Evolutionary conservation across 2,329 filamentous ascomycete species (phyloP).

Genomic region (Neocatenulostroma microsporum): DNA sequence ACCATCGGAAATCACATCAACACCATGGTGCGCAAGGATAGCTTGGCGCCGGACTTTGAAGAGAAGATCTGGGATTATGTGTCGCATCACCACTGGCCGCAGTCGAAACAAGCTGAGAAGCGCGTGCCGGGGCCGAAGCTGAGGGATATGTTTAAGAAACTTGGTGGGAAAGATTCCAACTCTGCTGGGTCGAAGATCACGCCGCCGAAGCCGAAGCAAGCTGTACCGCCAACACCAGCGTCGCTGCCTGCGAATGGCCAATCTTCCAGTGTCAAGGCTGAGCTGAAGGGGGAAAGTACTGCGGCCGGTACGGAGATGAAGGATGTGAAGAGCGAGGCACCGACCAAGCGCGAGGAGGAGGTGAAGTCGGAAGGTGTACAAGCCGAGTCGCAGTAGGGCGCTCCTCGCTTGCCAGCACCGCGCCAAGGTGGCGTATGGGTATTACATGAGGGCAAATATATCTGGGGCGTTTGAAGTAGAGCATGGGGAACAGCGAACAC

Average conservation of each 20-base stretch:
- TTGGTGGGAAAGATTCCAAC: constrained; percentile 24
- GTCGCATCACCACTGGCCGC: constrained; percentile 30
- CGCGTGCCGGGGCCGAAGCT: constrained; percentile 30
- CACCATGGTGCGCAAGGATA: constrained; percentile 30
- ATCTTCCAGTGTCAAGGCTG: not conserved
- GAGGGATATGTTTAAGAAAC: constrained; percentile 31
- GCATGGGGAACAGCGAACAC: too few species aligned
- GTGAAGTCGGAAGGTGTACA: too few species aligned
- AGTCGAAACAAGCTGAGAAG: constrained; percentile 27
- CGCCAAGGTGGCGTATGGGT: too few species aligned
- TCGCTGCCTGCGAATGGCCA: constrained; percentile 10
- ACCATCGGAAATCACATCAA: constrained; percentile 57
- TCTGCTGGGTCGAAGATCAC: constrained; percentile 14
- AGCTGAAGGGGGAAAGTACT: constrained; percentile 2
- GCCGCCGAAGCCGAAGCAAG: constrained; percentile 13
- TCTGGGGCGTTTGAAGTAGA: too few species aligned
- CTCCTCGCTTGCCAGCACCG: too few species aligned
- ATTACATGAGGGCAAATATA: too few species aligned
- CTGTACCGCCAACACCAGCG: constrained; percentile 4
- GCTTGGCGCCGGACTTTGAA: constrained; percentile 17
- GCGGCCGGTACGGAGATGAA: not conserved
- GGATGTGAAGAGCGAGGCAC: not conserved
- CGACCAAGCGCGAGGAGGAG: too few species aligned
- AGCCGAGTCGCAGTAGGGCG: too few species aligned
- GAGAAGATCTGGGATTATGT: constrained; percentile 31